Evolutionary conservation across 306 rosid species (phyloP), one percentile per base, ranked within the genome.

Genomic region (Dicorynia guianensis): DNA sequence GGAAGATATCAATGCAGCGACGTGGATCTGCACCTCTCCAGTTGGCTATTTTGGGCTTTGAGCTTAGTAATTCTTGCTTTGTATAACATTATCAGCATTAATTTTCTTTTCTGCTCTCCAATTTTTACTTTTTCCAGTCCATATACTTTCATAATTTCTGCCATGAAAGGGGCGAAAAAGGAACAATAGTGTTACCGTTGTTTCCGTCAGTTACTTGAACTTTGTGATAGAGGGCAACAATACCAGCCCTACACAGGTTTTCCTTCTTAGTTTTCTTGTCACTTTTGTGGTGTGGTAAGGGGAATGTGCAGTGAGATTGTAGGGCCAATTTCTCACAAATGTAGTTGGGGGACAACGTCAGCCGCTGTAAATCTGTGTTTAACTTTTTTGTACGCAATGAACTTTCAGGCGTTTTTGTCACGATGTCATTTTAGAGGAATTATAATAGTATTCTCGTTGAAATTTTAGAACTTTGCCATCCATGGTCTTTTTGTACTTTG

Each of bases 31-130:
- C 72, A 79, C 68, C 63, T 66, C 77, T 78, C 74, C 60, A 53
- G 76, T 80, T 59, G 84, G 83, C 65, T 67, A 57, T 81, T 48
- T 57, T 43, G 70, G 81, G 87, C 71, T 60, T 68, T 84, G 87
- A 76, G 86, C 82, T 73, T 82, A 72, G 84, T 81, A 74, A 56
- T 75, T 82, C 84, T 86, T 83, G 79, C 81, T 81, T 70, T 91
- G 89, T 89, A 77, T 75, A 86, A 91, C 88, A 84, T 83, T 86
- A 69, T 86, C 87, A 62, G 87, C 87, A 77, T 90, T 79, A 80
- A 71, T 80, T 81, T 79, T 82, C 81, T 71, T 82, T 67, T 69
- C 59, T 30, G 56, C 76, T 67, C 75, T 67, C 69, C 43, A 34
- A 18, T 74, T 77, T 64, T 76, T 76, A 52, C 64, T 72, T 64